These are phyloP conservation scores for Grosmannia clavigera DNA, from an alignment of 2,329 filamentous ascomycete species.

Conservation along the genomic window DNA sequence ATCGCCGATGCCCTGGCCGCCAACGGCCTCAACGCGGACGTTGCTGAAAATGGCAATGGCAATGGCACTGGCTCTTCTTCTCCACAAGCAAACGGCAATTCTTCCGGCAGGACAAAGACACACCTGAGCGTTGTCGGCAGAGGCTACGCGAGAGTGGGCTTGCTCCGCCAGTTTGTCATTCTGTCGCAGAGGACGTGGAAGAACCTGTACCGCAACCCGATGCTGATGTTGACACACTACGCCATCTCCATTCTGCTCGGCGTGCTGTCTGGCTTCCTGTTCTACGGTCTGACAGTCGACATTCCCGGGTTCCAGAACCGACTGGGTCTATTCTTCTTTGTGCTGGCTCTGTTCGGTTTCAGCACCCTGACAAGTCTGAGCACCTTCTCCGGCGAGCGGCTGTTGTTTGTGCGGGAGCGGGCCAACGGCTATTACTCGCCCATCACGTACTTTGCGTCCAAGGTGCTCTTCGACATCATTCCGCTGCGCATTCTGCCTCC, in stretches of 20 bases:
- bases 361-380: slow-evolving; percentile 88
- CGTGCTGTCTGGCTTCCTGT: slow-evolving; percentile 87
- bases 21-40: slow-evolving; percentile 52
- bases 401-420: slow-evolving; percentile 83
- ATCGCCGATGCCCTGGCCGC: slow-evolving; percentile 51
- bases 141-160: slow-evolving; percentile 72
- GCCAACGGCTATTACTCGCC: slow-evolving; percentile 96
- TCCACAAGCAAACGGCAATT: neutral
- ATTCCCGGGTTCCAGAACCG: slow-evolving; percentile 97
- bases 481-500: slow-evolving; percentile 90
- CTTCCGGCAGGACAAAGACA: slow-evolving; percentile 26
- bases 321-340: slow-evolving; percentile 93
- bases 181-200: slow-evolving; percentile 87
- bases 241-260: slow-evolving; percentile 91
- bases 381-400: slow-evolving; percentile 81
- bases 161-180: slow-evolving; percentile 73
- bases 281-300: slow-evolving; percentile 91
- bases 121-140: slow-evolving; percentile 52
- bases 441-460: slow-evolving; percentile 85
- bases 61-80: neutral
- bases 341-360: slow-evolving; percentile 91
- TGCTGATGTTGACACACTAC: slow-evolving; percentile 97
- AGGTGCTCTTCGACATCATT: slow-evolving; percentile 96
- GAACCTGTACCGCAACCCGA: slow-evolving; percentile 92
- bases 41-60: slow-evolving; percentile 11